These are phyloP conservation scores for Hypoxylon sp. DNA, from an alignment of 2,329 filamentous ascomycete genomes.

Conservation along the genomic window DNA sequence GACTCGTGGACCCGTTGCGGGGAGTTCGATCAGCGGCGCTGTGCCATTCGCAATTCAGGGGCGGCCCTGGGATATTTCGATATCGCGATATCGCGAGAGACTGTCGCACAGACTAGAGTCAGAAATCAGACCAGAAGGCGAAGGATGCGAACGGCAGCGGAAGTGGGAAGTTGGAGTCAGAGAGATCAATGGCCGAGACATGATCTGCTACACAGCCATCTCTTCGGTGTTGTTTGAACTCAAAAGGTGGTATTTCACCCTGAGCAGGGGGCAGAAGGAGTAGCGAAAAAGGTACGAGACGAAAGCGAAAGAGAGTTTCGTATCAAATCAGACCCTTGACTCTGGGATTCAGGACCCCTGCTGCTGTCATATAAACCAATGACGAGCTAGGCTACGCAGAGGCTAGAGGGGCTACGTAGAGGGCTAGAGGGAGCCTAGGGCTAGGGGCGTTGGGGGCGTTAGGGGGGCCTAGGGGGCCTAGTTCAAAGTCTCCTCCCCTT, in stretches of 20 bases:
- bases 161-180: conserved; percentile 29
- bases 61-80: conserved; percentile 27
- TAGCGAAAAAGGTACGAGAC: conserved; percentile 39
- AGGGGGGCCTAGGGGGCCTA: conserved; percentile 21
- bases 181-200: conserved; percentile 55
- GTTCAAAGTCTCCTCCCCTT: conserved; percentile 20
- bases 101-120: conserved; percentile 12
- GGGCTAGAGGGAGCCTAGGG: conserved; percentile 10
- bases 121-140: conserved; percentile 21
- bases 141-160: conserved; percentile 23
- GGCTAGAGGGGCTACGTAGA: conserved; percentile 7
- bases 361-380: conserved; percentile 34
- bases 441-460: conserved; percentile 25
- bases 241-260: conserved; percentile 41
- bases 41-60: conserved; percentile 39
- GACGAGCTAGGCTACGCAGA: conserved; percentile 18
- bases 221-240: conserved; percentile 46
- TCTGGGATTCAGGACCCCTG: conserved; percentile 33
- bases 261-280: conserved; percentile 36
- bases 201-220: conserved; percentile 56
- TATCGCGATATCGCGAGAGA: conserved; percentile 36
- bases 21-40: conserved; percentile 37
- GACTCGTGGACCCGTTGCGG: conserved; percentile 35
- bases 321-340: conserved; percentile 44
- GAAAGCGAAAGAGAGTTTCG: conserved; percentile 40